Conservation (phyloP, 1,139 yeast species). For the Nakaseomyces glabratus region DNA sequence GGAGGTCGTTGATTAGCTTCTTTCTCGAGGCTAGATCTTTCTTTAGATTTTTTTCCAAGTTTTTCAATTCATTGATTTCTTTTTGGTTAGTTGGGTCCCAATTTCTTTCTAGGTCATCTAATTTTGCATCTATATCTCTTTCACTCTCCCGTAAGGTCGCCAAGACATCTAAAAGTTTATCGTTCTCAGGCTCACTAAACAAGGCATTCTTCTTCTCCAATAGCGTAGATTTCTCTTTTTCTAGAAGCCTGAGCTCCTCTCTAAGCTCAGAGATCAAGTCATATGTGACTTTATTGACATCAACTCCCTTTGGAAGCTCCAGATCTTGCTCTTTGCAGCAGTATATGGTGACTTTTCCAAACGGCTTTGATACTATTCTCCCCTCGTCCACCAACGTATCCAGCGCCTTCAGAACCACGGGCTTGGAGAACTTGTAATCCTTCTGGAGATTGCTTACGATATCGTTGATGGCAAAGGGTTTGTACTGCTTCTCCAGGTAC, state of each 20-base stretch:
- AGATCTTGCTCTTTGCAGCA: conserved; percentile 28
- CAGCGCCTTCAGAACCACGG: conserved; percentile 28
- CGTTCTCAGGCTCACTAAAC: conserved; percentile 18
- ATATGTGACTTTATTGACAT: conserved; percentile 12
- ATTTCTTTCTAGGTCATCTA: conserved; percentile 12
- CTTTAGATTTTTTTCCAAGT: conserved; percentile 11
- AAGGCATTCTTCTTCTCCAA: conserved; percentile 11
- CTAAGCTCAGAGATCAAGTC: conserved; percentile 17
- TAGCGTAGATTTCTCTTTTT: conserved; percentile 14
- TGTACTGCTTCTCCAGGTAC: conserved; percentile 34
- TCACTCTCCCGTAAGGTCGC: conserved; percentile 9
- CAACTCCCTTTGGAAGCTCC: conserved; percentile 11
- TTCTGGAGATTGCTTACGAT: conserved; percentile 35
- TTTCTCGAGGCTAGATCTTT: conserved; percentile 15
- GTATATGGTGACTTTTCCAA: conserved; percentile 35
- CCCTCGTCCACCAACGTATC: conserved; percentile 28
- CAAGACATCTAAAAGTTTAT: conserved; percentile 12
- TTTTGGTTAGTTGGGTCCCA: conserved; percentile 17
- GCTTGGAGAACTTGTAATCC: conserved; percentile 23
- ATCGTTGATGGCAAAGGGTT: conserved; percentile 36
- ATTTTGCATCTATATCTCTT: conserved; percentile 8
- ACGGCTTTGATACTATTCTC: conserved; percentile 30
- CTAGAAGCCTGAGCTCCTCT: conserved; percentile 17
- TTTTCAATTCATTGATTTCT: conserved; percentile 9
- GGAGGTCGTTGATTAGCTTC: conserved; percentile 13